These are phyloP conservation scores for Dactylellina drechsleri DNA, from an alignment of 2,329 filamentous ascomycete genomes.

Conservation along the genomic window DNA sequence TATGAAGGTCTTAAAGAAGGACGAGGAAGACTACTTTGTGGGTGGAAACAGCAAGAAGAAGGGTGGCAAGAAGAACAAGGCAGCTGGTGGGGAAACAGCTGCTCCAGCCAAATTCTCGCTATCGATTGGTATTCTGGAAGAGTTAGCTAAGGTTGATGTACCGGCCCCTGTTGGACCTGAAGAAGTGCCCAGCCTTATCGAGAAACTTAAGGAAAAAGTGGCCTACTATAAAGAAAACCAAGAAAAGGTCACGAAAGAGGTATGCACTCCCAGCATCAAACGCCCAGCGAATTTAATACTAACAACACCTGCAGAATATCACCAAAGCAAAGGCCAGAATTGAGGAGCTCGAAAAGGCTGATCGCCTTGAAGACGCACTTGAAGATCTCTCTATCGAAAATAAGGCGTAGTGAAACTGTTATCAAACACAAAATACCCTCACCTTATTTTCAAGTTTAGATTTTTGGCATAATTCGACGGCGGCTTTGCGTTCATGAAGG, in stretches of 20 bases:
- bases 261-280: conserved; percentile 65
- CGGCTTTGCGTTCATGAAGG: no score
- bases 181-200: conserved; percentile 80
- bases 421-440: no score
- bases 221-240: conserved; percentile 92
- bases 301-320: conserved; percentile 76
- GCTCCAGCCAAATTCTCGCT: conserved; percentile 78
- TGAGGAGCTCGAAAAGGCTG: conserved; percentile 80
- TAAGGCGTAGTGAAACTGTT: neutral
- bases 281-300: conserved; percentile 46
- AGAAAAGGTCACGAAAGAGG: conserved; percentile 70
- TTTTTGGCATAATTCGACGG: no score
- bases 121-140: conserved; percentile 89
- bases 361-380: conserved; percentile 58
- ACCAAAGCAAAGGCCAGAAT: conserved; percentile 97
- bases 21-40: conserved; percentile 85
- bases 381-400: conserved; percentile 33
- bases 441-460: no score
- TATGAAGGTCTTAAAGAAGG: conserved; percentile 82
- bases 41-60: conserved; percentile 83
- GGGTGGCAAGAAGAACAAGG: conserved; percentile 64
- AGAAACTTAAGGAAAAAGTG: conserved; percentile 93
- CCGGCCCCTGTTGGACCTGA: conserved; percentile 86
- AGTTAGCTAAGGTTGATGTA: conserved; percentile 83
- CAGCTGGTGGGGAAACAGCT: conserved; percentile 64